Evolutionary conservation across 2,329 filamentous ascomycete genomes (phyloP).

Genomic region (Lojkania enalia): DNA sequence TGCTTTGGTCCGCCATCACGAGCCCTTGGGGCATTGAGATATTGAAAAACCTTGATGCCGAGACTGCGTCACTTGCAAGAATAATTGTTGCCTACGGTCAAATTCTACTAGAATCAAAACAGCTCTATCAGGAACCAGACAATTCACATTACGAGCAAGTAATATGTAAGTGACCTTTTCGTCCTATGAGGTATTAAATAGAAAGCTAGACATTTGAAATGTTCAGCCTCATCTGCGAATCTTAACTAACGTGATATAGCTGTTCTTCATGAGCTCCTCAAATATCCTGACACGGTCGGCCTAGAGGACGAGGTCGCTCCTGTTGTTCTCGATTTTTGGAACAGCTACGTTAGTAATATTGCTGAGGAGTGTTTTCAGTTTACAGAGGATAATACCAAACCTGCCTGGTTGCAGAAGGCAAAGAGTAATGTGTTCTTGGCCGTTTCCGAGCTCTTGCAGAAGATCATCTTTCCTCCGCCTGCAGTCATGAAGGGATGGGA

Average conservation of each 20-base stretch:
- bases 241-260: slow-evolving; percentile 17
- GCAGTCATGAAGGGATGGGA: slow-evolving; percentile 68
- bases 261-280: slow-evolving; percentile 67
- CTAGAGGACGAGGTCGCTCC: slow-evolving; percentile 76
- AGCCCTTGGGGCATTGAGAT: slow-evolving; percentile 43
- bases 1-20: slow-evolving; percentile 39
- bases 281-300: slow-evolving; percentile 67
- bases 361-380: slow-evolving; percentile 54
- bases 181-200: background rate
- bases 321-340: slow-evolving; percentile 79
- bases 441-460: slow-evolving; percentile 68
- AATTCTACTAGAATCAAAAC: slow-evolving; percentile 36
- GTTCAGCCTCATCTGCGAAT: background rate
- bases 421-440: slow-evolving; percentile 64
- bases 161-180: slow-evolving; percentile 32
- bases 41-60: slow-evolving; percentile 38
- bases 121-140: slow-evolving; percentile 54
- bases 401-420: slow-evolving; percentile 62
- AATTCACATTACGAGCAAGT: slow-evolving; percentile 39
- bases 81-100: slow-evolving; percentile 43
- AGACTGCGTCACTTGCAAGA: slow-evolving; percentile 39
- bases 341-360: slow-evolving; percentile 71
- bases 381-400: slow-evolving; percentile 39
- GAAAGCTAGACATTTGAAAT: no score
- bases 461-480: slow-evolving; percentile 67